phyloP scores from a whole-genome alignment of 495 filamentous ascomycete species.

The Hypoxylon subgilvum region DNA sequence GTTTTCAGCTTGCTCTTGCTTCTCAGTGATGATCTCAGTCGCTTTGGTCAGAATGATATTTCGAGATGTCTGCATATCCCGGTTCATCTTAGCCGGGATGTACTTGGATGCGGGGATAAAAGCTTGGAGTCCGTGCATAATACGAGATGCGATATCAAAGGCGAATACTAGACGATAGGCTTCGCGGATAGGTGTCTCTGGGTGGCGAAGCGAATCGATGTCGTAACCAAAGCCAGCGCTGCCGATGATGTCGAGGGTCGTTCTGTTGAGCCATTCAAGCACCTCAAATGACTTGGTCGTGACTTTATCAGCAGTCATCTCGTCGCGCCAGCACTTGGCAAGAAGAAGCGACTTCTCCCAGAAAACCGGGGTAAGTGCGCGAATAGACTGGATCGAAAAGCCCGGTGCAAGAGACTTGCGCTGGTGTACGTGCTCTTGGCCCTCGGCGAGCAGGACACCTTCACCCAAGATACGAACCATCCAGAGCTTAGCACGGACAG shows the following conservation, averaged over 20 bases:
- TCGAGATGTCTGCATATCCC: conserved; percentile 50
- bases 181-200: conserved; percentile 48
- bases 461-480: conserved; percentile 57
- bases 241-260: conserved; percentile 60
- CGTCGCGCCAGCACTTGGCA: conserved; percentile 47
- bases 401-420: conserved; percentile 55
- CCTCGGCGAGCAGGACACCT: conserved; percentile 56
- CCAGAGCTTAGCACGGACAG: conserved; percentile 56
- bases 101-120: conserved; percentile 52
- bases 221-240: conserved; percentile 57
- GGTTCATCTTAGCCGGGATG: conserved; percentile 54
- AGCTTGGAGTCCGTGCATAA: conserved; percentile 52
- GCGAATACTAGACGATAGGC: conserved; percentile 55
- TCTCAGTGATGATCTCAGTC: conserved; percentile 46
- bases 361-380: conserved; percentile 54
- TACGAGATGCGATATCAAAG: conserved; percentile 48
- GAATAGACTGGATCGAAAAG: conserved; percentile 55
- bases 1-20: conserved; percentile 50
- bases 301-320: conserved; percentile 42
- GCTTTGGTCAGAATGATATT: conserved; percentile 47
- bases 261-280: conserved; percentile 56
- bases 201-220: conserved; percentile 51
- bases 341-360: conserved; percentile 57
- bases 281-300: conserved; percentile 46
- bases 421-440: conserved; percentile 51